Evolutionary conservation across 371 early-diverging fungal genomes (phyloP), one percentile per base, ranked within the genome.

Genomic region (Syncephalastrum sp.): DNA sequence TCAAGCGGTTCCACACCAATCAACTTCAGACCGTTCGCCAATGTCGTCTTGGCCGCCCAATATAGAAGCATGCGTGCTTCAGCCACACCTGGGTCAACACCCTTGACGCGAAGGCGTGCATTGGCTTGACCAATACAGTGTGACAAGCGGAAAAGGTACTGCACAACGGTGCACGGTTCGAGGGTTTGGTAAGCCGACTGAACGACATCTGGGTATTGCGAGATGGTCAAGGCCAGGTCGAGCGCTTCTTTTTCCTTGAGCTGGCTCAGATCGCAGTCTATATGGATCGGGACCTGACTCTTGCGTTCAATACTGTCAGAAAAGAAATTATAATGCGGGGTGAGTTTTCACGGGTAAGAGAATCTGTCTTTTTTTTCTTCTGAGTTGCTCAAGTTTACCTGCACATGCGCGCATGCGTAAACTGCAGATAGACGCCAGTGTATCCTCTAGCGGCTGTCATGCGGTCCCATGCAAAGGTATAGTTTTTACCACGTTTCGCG

Each of bases 351-450:
- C 3, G 8, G 19, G 16, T 16, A 38, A 54, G 33, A n/a, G 14
- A 33, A 42, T 21, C 5, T 38, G 42, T 16, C 24, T 17, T 47
- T 29, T 16, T 33, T 24, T 21, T 45, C 21, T 25, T 41, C 33
- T 21, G 33, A 42, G 15, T n/a, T 46, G n/a, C 14, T 46, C n/a
- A 42, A 48, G n/a, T 25, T 63, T 69, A 81, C 78, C 84, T 81
- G 70, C 93, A 92, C 4, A 92, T 81, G 41, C 95, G 88, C 8
- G 97, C 91, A 75, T 97, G 91, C 12, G 97, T 91, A 70, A 91
- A 99, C 79, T 99, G 99, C 8, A 99, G 72, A 75, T 96, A 99
- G 10, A 98, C 94, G 2, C 99, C 99, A 1, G 99, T 99, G 72
- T 95, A 94, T 33, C 98, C 99, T 50, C 91, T 91, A 49, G 94